Evolutionary conservation across 257 asterid species (phyloP), one percentile per base, ranked within the genome.

Genomic region (Solanum ossicruentum): DNA sequence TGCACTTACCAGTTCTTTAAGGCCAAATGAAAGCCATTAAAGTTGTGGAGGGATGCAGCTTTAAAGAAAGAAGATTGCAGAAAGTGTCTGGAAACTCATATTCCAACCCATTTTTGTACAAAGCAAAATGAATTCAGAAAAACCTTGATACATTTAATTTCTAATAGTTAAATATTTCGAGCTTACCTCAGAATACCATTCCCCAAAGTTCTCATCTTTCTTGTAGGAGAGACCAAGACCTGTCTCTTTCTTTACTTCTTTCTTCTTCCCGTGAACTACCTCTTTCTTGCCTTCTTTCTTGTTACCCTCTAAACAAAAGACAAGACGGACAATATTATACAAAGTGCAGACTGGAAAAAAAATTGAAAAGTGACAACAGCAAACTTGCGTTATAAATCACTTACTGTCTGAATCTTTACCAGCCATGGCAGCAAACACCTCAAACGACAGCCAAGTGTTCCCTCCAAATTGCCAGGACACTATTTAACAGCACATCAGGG

Each of bases 171-270:
- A 11, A n/a, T 26, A 67, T 20, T 32, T 60, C 81, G n/a, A 2
- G 32, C 56, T 61, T 89, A 96, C 99, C 99, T 97, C 99, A 36
- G 99, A 97, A 90, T 97, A 97, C 99, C 99, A 97, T 88, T 95
- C 98, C 61, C 99, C 99, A 71, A 97, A 97, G 87, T 95, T 97
- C 21, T 91, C 98, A 89, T 95, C 99, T 81, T 97, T 97, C 92
- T 95, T 97, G 87, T 86, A 73, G 72, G 98, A 90, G 75, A 97
- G 97, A 81, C 99, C 98, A 6, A 96, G 91, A 70, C 98, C 98
- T 11, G 99, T 96, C 95, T 96, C 99, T 73, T 96, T 96, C 87
- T 96, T 96, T 85, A 95, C 98, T 90, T 95, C 98, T 85, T 96
- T 91, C 80, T 72, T 72, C 47, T 72, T 72, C 7, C 99, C 98